A percentile compares a stretch with the other conserved stretches of the same genome.
Conservation (phyloP, 73 alveolate genomes). For the Symbiodinium pilosum region DNA sequence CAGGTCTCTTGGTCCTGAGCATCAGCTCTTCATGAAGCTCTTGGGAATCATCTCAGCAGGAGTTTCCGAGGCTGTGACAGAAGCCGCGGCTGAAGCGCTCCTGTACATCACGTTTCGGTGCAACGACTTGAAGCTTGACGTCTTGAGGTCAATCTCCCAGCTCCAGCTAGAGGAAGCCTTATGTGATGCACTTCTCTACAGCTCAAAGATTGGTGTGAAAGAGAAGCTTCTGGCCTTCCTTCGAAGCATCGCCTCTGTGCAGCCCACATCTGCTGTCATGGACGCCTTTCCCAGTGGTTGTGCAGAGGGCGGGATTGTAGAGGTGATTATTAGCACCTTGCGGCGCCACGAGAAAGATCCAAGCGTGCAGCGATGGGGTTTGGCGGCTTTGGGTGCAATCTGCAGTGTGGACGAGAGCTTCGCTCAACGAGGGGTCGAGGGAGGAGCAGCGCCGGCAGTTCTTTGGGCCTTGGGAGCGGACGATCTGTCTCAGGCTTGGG, state of each 20-base stretch:
- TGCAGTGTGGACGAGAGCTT: slow-evolving; percentile 60
- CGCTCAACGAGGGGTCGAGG: slow-evolving; percentile 64
- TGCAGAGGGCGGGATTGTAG: slow-evolving; percentile 35
- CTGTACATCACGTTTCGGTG: slow-evolving; percentile 67
- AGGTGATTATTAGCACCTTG: slow-evolving; percentile 36
- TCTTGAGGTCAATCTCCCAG: not conserved
- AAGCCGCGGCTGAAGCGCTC: slow-evolving; percentile 80
- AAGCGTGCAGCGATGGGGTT: slow-evolving; percentile 86
- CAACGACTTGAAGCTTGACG: slow-evolving; percentile 15
- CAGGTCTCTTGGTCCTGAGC: not conserved
- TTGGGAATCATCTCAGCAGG: not conserved
- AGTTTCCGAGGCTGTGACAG: slow-evolving; percentile 11
- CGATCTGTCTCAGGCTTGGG: not conserved
- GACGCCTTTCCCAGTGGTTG: slow-evolving; percentile 67
- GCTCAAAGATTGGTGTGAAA: not conserved
- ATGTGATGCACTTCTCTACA: not conserved
- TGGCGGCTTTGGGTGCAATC: slow-evolving; percentile 75
- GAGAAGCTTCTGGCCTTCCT: slow-evolving; percentile 51
- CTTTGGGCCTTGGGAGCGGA: slow-evolving; percentile 85
- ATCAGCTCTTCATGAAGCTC: slow-evolving; percentile 9
- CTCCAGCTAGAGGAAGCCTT: not conserved
- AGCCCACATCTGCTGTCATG: slow-evolving; percentile 36
- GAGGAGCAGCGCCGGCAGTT: slow-evolving; percentile 42
- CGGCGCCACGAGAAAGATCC: slow-evolving; percentile 40
- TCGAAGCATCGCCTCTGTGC: slow-evolving; percentile 31